Base-by-base conservation (phyloP, 257 asterid species). In the Gentiana macrophylla region DNA sequence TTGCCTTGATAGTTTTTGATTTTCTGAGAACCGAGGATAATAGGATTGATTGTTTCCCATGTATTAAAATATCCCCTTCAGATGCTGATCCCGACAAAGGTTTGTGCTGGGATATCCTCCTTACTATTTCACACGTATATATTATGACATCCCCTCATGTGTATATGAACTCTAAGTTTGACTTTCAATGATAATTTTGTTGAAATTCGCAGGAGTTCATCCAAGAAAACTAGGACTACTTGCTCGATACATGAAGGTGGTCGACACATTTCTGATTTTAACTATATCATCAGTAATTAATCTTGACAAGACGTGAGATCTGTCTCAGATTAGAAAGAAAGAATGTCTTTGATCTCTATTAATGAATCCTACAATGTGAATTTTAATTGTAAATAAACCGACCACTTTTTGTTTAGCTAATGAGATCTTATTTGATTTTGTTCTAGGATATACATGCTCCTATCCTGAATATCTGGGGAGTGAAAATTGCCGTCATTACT, bases 181-280 rank as follows among this genome's bases (percentile, higher is more conserved):
- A 68, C 53, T 57, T 65, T 51, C 49, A 60, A 53, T 64, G 69
- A 57, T 57, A 44, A 62, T 32, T 45, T 35, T 67, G 66, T 52
- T 61, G 59, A 62, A 70, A 56, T 57, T 60, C 78, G 71, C 69
- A 92, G 99, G 94, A 52, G 68, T 47, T 55, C 82, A 68, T 52
- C 80, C 76, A 73, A 87, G 77, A 67, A 92, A 81, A 74, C 94
- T 78, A 45, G 95, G 99, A 64, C 62, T 88, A 47, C 84, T 92
- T 51, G 83, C 67, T 56, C 89, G 99, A 55, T 92, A 92, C 76
- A 88, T 92, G 99, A 85, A 80, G 99, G 99, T 92, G 77, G 66
- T 60, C 15, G 55, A 66, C 34, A 52, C 49, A 61, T 55, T 68
- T 50, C 24, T 34, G 53, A 48, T 58, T 49, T 61, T 64, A 56